Evolutionary conservation across 176 grass and related monocot species (phyloP), one percentile per base, ranked within the genome.

Genomic region (Bonia amplexicaulis): DNA sequence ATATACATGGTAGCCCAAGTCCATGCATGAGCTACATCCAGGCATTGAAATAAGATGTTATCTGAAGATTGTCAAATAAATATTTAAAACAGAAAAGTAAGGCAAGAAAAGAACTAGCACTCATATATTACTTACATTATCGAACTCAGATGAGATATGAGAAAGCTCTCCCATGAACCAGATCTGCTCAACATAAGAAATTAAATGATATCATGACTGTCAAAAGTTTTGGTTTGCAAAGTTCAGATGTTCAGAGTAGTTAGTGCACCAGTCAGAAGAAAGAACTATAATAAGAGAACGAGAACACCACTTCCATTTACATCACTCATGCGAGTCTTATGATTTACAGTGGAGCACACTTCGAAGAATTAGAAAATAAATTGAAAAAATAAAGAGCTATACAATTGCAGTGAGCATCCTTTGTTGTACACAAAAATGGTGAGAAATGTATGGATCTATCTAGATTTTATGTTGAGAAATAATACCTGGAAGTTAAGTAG

Each of bases 151-250:
- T 5, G 96, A 94, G 86, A 99, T 92, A 84, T 99, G 93, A 84
- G 96, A 99, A 89, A 89, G 90, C 86, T 99, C 96, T 23, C 96
- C 96, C 96, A 99, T 99, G 84, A 96, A 99, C 96, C 96, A 99
- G 60, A 99, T 73, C 96, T 99, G 88, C 46, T 46, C 58, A 77
- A 82, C n/a, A 69, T 47, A 87, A 74, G 66, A 89, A 82, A 80
- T 19, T n/a, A 79, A 35, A 81, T 69, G 71, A 46, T 81, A 87
- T 89, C 68, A 87, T 74, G n/a, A 68, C 47, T 57, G 35, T 15
- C 2, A 77, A 82, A 66, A 69, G 19, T 79, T 41, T 78, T 52
- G 47, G 40, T 23, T 80, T 71, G 23, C 49, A 47, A 64, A 45
- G n/a, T 79, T 79, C 62, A 77, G 33, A 90, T 44, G 17, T 49